Evolutionary conservation across 148 eudicot genomes (phyloP).

Genomic region (Fagopyrum tataricum): DNA sequence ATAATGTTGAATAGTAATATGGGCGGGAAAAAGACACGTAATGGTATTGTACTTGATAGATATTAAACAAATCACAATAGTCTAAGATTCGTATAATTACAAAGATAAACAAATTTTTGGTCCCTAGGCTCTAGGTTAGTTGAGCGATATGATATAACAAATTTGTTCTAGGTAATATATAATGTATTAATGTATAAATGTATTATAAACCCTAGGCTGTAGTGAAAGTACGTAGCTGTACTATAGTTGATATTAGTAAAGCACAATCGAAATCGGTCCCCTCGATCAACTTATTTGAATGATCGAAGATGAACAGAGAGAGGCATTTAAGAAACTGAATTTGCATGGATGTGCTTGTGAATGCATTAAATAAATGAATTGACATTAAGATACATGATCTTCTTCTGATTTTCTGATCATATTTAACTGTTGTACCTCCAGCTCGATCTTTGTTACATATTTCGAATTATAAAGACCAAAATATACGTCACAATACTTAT

Average conservation of each 20-base stretch:
- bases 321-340: not conserved
- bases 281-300: not conserved
- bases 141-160: too few relatives aligned
- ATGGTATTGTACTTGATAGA: too few relatives aligned
- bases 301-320: not conserved
- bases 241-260: not conserved
- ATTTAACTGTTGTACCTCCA: slow-evolving; percentile 1
- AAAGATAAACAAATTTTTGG: too few relatives aligned
- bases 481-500: too few relatives aligned
- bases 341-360: not conserved
- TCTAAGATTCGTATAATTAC: too few relatives aligned
- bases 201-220: not conserved
- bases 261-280: not conserved
- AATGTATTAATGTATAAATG: too few relatives aligned
- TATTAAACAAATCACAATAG: too few relatives aligned
- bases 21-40: too few relatives aligned
- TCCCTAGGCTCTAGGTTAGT: too few relatives aligned
- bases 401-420: slow-evolving; percentile 8
- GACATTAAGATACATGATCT: not conserved
- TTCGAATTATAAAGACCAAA: too few relatives aligned
- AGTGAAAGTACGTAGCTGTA: slow-evolving; percentile 4
- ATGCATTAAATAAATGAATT: not conserved
- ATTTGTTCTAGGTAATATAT: too few relatives aligned
- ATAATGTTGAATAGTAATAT: too few relatives aligned
- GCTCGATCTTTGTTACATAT: not conserved